phyloP scores from a whole-genome alignment of 2,329 filamentous ascomycete species.

The Neonectria punicea region DNA sequence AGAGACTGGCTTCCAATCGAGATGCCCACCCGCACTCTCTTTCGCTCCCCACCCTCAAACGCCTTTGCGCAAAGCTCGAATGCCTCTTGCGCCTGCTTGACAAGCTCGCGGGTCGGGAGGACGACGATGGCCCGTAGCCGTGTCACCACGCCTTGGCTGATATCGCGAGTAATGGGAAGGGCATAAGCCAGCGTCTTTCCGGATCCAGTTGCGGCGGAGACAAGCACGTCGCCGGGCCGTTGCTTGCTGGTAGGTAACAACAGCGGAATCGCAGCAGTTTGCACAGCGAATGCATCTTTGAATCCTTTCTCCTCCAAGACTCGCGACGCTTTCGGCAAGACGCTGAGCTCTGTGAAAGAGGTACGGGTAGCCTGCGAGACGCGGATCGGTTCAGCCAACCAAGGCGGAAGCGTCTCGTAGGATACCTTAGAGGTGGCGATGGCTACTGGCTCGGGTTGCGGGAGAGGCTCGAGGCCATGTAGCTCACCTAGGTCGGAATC shows the following conservation, averaged over 20 bases:
- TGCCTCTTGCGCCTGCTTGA: slow-evolving; percentile 83
- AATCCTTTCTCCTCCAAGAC: slow-evolving; percentile 70
- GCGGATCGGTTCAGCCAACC: slow-evolving; percentile 81
- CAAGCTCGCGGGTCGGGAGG: slow-evolving; percentile 89
- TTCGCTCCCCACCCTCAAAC: slow-evolving; percentile 65
- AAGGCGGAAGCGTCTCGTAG: slow-evolving; percentile 83
- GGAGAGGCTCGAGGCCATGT: slow-evolving; percentile 82
- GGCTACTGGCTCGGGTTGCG: slow-evolving; percentile 75
- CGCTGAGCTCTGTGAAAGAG: slow-evolving; percentile 71
- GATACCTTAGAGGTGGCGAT: slow-evolving; percentile 68
- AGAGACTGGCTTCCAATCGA: slow-evolving; percentile 85
- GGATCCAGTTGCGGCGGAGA: slow-evolving; percentile 93
- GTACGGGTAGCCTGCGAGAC: slow-evolving; percentile 69
- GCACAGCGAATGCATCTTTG: slow-evolving; percentile 56
- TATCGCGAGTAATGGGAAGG: slow-evolving; percentile 81
- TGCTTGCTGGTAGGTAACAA: slow-evolving; percentile 73
- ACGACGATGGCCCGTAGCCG: slow-evolving; percentile 83
- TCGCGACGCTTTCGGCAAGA: slow-evolving; percentile 68
- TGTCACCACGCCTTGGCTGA: slow-evolving; percentile 73
- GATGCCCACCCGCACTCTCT: slow-evolving; percentile 80
- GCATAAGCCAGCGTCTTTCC: slow-evolving; percentile 95
- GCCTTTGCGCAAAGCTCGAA: slow-evolving; percentile 78
- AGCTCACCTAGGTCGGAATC: slow-evolving; percentile 56
- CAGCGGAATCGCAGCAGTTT: slow-evolving; percentile 73
- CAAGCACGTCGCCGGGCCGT: slow-evolving; percentile 80